Base-by-base conservation (phyloP, 768 basidiomycete species). In the Pholiota conissans region DNA sequence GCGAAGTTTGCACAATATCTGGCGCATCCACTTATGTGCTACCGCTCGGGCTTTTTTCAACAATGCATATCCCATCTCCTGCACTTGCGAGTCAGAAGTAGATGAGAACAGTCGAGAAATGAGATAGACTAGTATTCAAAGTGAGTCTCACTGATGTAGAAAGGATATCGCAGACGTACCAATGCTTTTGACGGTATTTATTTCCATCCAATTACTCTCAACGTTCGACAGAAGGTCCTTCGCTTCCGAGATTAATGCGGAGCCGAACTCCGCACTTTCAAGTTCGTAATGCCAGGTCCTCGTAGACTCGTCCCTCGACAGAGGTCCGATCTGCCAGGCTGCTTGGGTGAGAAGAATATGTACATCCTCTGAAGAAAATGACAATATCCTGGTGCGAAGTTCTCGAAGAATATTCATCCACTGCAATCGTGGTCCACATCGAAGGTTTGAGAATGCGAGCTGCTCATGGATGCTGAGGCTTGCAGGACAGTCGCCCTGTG, bases 401-500 rank as follows among this genome's bases (percentile, higher is more conserved):
- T 80, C 80, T n/a, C 77, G 73, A 11, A 73, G 56, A 35, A 84
- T 75, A 56, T 84, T 84, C 35, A 76, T 64, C 82, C 81, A 83
- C 49, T 84, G 82, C 0, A 84, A 59, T 2, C 56, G 64, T 0
- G 69, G 56, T 0, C 83, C 82, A 34, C 76, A 72, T 5, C 84
- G 79, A 32, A 84, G 59, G 49, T 71, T 67, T 10, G 73, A 76
- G 50, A 81, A 84, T 0, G 77, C 71, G 11, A 76, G 67, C 30
- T 69, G 77, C 53, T 84, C 82, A 27, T 84, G 80, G 1, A 80
- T 58, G 7, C 60, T 72, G 22, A 84, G 65, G 5, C 75, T 68
- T 20, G 50, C 46, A 4, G 75, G 76, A 52, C 81, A 83, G 8
- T 68, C 65, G 0, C 58, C 61, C 59, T 83, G 82, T n/a, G 66